Evolutionary conservation across 2,329 filamentous ascomycete genomes (phyloP).

Genomic region (Boeremia exigua): DNA sequence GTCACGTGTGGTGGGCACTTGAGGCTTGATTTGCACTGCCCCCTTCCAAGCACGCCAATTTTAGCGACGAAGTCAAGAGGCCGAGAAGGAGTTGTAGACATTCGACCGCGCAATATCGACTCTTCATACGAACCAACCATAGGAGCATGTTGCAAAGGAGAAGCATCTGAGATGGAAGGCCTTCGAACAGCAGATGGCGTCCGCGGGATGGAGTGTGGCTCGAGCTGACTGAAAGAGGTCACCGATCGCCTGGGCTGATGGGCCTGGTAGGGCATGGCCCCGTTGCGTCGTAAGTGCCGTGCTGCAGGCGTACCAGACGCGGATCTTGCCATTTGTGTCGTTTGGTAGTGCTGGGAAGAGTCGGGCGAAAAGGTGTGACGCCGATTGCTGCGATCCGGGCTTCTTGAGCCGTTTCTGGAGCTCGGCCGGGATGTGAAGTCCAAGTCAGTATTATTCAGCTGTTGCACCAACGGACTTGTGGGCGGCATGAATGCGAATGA

Average conservation of each 20-base stretch:
- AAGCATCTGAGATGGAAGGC: constrained; percentile 76
- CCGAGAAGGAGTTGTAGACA: constrained; percentile 95
- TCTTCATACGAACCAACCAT: constrained; percentile 99
- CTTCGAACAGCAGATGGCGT: constrained; percentile 61
- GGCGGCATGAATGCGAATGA: constrained; percentile 86
- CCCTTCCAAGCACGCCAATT: constrained; percentile 89
- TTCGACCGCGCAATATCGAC: constrained; percentile 89
- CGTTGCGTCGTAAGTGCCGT: constrained; percentile 62
- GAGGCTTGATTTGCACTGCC: constrained; percentile 84
- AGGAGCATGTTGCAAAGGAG: constrained; percentile 83
- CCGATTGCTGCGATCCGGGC: constrained; percentile 60
- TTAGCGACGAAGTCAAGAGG: constrained; percentile 93
- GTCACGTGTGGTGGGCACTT: constrained; percentile 90
- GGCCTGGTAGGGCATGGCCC: constrained; percentile 71
- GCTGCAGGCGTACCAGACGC: constrained; percentile 40
- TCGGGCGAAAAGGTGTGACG: constrained; percentile 75
- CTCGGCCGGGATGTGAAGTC: constrained; percentile 62
- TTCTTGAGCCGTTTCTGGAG: constrained; percentile 47
- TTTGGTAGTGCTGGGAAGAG: constrained; percentile 58
- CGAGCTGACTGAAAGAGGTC: constrained; percentile 59
- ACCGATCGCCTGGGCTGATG: constrained; percentile 80
- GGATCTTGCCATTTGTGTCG: constrained; percentile 47
- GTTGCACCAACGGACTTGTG: constrained; percentile 90
- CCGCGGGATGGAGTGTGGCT: constrained; percentile 51
- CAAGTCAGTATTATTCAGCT: constrained; percentile 81